Evolutionary conservation across 176 grass and related monocot species (phyloP), one percentile per base, ranked within the genome.

Genomic region (Musa itinerans): DNA sequence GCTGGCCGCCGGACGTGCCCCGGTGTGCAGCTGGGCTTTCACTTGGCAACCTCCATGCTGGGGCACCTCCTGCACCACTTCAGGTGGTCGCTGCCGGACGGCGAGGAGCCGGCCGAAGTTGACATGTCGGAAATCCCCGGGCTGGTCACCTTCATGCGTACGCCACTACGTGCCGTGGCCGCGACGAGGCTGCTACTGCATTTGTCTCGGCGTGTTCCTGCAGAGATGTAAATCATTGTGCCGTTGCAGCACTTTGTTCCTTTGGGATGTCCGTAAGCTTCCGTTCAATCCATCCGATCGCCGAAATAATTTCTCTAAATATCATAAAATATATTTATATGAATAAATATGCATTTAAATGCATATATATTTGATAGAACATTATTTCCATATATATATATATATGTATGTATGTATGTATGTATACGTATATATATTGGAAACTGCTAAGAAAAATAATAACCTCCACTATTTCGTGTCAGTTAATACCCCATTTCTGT

Each of bases 141-240:
- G 11, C 69, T 92, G 69, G 83, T 88, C 74, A 81, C 85, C 0
- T 92, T 92, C 84, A 92, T 92, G 89, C 79, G 63, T 48, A 92
- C 81, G 17, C 74, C 89, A 9, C 26, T 86, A 27, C 63, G 75
- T 53, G 83, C 76, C 10, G 77, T 91, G 19, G 89, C 86, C 63
- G 76, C 34, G 51, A 80, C 89, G 1, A 82, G 86, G 68, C 81
- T 92, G 20, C 71, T 79, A 34, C 80, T 73, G 15, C 63, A 70
- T 54, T 64, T 92, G 23, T 92, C 79, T 74, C 73, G 72, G 80
- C 74, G 80, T 3, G 64, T 92, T 9, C 78, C 80, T 0, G 80
- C 69, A 2, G 85, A 91, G 52, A 80, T 87, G 21, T 91, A 25
- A 76, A 10, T 10, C 11, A 15, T 15, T 57, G 12, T 57, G 10